Evolutionary conservation across 2,329 filamentous ascomycete species (phyloP), one percentile per base, ranked within the genome.

Genomic region (Trichophyton benhamiae): DNA sequence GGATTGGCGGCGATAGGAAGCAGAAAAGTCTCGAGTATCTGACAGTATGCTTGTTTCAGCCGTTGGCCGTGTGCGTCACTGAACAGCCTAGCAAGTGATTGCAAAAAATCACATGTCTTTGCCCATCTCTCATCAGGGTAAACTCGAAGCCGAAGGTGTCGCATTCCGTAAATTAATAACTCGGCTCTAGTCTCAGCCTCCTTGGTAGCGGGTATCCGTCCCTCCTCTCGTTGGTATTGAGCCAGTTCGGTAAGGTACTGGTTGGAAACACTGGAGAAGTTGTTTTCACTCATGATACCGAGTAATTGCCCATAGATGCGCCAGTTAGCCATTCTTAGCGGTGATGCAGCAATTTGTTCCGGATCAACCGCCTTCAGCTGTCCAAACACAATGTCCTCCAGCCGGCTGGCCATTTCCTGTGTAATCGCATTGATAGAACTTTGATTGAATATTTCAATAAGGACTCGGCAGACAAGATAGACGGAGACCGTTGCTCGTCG

Each of bases 311-410:
- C 87, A 72, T 96, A 96, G 2, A 99, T 85, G 63, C 89, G 88
- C 92, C 92, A 99, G 69, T 99, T 99, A 13, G 94, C 89, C 74
- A 94, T 85, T 66, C 91, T 90, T 25, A 97, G 78, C 0, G 89
- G 86, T 0, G 91, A 96, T 2, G 72, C 72, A 9, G 74, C 70
- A 7, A 86, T 79, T 68, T 91, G 85, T 6, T 96, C 90, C 0
- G 88, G 85, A 63, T 97, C 91, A 6, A 91, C 87, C 53, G 87
- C 88, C 70, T 91, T 95, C 8, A 99, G 80, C 72, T 97, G 94
- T n/a, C 87, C 87, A 72, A 97, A 99, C 60, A 99, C 96, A 63
- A 99, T 95, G 65, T 87, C 89, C 71, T 97, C 92, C 3, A 99
- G 80, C 67, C 95, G 92, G 64, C 94, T 89, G 63, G 95, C 91